phyloP scores from a whole-genome alignment of 2,329 filamentous ascomycete genomes.

The Scedosporium aurantiacum region DNA sequence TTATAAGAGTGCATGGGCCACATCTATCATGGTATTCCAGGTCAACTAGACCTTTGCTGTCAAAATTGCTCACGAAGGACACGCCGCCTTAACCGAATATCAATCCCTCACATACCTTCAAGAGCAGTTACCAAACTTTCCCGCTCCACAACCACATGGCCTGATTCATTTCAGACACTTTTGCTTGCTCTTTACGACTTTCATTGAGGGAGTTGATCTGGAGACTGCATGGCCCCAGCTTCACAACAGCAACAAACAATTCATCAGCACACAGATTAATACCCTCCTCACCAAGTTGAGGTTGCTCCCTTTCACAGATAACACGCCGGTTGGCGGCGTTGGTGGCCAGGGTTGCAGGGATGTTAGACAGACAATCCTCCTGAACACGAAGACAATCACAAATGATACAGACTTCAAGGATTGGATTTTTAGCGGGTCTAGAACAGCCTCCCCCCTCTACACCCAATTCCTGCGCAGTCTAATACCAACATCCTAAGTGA shows the following conservation, averaged over 20 bases:
- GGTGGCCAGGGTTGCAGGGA: neutral
- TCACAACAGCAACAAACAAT: conserved; percentile 9
- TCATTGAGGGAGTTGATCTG: conserved; percentile 9
- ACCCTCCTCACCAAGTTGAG: conserved; percentile 8
- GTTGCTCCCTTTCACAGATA: conserved; percentile 8
- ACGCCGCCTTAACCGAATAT: conserved; percentile 7
- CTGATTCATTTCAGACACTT: neutral
- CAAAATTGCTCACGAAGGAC: conserved; percentile 2
- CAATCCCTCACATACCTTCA: conserved; percentile 8
- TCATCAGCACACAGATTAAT: conserved; percentile 9
- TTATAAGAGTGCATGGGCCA: conserved; percentile 5
- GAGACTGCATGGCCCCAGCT: conserved; percentile 9
- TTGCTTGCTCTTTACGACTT: conserved; percentile 10
- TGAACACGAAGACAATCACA: neutral
- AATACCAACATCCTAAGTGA: neutral
- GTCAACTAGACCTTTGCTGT: conserved; percentile 7
- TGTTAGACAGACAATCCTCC: neutral
- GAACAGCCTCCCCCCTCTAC: conserved; percentile 7
- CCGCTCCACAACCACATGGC: conserved; percentile 9
- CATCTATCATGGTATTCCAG: conserved; percentile 9
- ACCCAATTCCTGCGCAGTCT: conserved; percentile 7
- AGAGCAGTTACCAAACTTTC: conserved; percentile 8
- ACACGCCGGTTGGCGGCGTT: conserved; percentile 7
- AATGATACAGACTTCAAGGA: neutral
- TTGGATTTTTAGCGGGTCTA: conserved; percentile 8